A percentile compares a stretch with the other conserved stretches of the same genome.
These are phyloP conservation scores for Nemania serpens DNA, from an alignment of 2,329 filamentous ascomycete species.

Conservation along the genomic window DNA sequence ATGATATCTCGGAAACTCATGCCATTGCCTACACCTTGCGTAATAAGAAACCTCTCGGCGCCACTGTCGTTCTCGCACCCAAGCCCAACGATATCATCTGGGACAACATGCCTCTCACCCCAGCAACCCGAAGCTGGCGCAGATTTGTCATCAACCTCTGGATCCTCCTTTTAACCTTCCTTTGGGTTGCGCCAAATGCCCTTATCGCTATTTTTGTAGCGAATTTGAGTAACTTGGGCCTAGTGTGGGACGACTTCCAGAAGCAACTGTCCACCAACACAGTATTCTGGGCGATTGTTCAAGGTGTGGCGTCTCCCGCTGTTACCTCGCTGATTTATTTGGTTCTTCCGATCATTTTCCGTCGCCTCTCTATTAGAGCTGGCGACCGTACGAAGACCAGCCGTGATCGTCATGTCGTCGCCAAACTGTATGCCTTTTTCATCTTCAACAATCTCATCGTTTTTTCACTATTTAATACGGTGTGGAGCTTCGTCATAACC, in stretches of 20 bases:
- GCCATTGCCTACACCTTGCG: slow-evolving; percentile 81
- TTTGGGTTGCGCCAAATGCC: slow-evolving; percentile 92
- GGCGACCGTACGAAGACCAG: slow-evolving; percentile 93
- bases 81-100: slow-evolving; percentile 92
- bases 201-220: slow-evolving; percentile 93
- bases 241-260: slow-evolving; percentile 78
- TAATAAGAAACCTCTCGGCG: slow-evolving; percentile 79
- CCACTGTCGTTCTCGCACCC: slow-evolving; percentile 78
- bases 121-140: slow-evolving; percentile 70
- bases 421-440: slow-evolving; percentile 93
- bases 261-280: slow-evolving; percentile 64
- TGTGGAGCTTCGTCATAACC: slow-evolving; percentile 73
- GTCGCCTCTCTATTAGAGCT: slow-evolving; percentile 78
- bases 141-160: slow-evolving; percentile 81
- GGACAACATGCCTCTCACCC: slow-evolving; percentile 83
- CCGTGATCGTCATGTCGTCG: slow-evolving; percentile 86
- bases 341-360: slow-evolving; percentile 87
- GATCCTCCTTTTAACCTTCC: slow-evolving; percentile 76
- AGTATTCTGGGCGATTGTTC: slow-evolving; percentile 80
- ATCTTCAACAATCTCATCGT: slow-evolving; percentile 96
- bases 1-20: slow-evolving; percentile 86
- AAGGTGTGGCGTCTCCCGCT: slow-evolving; percentile 89
- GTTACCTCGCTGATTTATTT: slow-evolving; percentile 87
- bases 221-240: slow-evolving; percentile 79
- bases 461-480: slow-evolving; percentile 86